A percentile compares a stretch with the other conserved stretches of the same genome.
phyloP scores from a whole-genome alignment of 1,284 basidiomycete genomes.

The Ustilago crameri region DNA sequence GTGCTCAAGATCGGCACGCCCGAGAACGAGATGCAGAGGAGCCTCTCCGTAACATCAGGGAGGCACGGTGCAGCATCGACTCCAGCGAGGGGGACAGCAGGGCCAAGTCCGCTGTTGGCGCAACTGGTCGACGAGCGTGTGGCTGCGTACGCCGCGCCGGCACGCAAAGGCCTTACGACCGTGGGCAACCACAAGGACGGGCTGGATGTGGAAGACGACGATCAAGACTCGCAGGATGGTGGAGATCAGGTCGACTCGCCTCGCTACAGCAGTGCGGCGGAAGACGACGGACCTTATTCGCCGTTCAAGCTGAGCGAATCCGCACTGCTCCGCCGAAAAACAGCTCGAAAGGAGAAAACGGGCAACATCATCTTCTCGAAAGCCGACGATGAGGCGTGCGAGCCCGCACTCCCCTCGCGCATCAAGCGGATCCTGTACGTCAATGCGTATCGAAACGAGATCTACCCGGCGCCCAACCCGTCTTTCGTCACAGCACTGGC shows the following conservation, averaged over 20 bases:
- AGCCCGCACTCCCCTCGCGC: conserved; percentile 26
- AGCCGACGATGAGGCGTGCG: conserved; percentile 70
- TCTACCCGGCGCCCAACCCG: conserved; percentile 86
- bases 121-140: conserved; percentile 37
- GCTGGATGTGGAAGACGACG: conserved; percentile 52
- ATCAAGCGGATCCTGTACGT: conserved; percentile 83
- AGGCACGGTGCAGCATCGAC: conserved; percentile 3
- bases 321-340: neutral
- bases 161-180: conserved; percentile 35
- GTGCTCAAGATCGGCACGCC: conserved; percentile 1
- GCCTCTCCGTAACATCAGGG: neutral
- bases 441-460: conserved; percentile 77
- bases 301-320: neutral
- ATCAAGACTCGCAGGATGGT: conserved; percentile 48
- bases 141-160: conserved; percentile 24
- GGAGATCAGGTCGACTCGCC: conserved; percentile 28
- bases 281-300: conserved; percentile 6
- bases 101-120: conserved; percentile 30
- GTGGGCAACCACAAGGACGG: conserved; percentile 59
- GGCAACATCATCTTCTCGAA: conserved; percentile 79
- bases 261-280: conserved; percentile 16
- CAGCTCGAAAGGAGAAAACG: conserved; percentile 16
- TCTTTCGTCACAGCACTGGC: conserved; percentile 79
- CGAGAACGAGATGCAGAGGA: conserved; percentile 2
- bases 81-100: conserved; percentile 8